phyloP scores from a whole-genome alignment of 345 rosid genomes.

The Excoecaria cochinchinensis region DNA sequence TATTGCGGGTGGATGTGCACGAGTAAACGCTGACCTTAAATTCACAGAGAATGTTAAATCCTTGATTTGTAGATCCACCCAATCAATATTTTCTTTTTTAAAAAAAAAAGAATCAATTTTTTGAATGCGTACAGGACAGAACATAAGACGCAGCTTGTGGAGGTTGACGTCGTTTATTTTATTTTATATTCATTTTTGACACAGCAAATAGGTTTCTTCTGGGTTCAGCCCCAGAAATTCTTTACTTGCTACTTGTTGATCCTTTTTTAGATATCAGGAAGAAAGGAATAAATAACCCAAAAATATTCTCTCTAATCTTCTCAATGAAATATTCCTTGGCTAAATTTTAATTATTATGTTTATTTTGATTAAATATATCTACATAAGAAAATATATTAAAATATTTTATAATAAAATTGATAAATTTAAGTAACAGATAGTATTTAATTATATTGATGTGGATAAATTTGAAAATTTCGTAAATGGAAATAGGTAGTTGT shows the following conservation, averaged over 20 bases:
- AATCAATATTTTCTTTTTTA: not conserved
- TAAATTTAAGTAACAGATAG: too few relatives aligned
- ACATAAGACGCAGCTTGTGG: not conserved
- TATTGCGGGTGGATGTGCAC: not conserved
- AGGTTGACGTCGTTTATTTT: not conserved
- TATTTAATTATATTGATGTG: too few relatives aligned
- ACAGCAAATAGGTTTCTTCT: not conserved
- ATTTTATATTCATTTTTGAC: not conserved
- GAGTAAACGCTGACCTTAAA: slow-evolving; percentile 10
- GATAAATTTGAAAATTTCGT: too few relatives aligned
- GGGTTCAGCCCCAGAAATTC: not conserved
- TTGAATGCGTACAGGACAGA: slow-evolving; percentile 7
- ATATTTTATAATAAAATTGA: too few relatives aligned
- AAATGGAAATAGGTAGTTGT: too few relatives aligned
- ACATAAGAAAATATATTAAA: too few relatives aligned
- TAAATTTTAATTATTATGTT: too few relatives aligned
- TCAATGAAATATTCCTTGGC: too few relatives aligned
- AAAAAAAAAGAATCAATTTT: not conserved
- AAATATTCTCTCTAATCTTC: not conserved
- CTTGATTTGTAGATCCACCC: not conserved
- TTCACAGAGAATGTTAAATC: not conserved
- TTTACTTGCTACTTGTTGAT: not conserved
- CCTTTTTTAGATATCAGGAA: not conserved
- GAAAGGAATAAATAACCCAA: not conserved
- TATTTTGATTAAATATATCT: too few relatives aligned